Percentiles rank a stretch among this genome's conserved stretches.
phyloP scores from a whole-genome alignment of 2,329 filamentous ascomycete species.

The Fusarium odoratissimum region DNA sequence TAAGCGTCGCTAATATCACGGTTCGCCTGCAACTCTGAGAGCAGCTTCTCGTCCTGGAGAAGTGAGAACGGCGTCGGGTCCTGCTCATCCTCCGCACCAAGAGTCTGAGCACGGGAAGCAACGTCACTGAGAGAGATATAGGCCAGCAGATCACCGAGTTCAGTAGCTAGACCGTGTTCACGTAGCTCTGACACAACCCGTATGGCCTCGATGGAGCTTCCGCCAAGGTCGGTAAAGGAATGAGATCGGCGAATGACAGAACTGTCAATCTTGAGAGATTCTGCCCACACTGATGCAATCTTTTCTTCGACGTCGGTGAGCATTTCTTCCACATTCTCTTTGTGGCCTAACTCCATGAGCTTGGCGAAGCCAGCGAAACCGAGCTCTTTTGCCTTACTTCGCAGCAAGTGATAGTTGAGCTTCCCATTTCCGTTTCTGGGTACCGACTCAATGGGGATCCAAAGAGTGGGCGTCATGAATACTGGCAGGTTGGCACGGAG shows the following conservation, averaged over 20 bases:
- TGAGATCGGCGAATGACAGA: slow-evolving; percentile 3
- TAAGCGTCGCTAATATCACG: slow-evolving; percentile 31
- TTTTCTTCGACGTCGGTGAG: slow-evolving; percentile 7
- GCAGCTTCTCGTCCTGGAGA: not conserved
- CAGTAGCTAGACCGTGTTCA: not conserved
- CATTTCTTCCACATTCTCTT: accelerated
- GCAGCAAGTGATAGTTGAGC: slow-evolving; percentile 21
- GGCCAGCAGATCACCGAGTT: slow-evolving; percentile 5
- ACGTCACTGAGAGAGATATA: not conserved
- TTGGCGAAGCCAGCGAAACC: not conserved
- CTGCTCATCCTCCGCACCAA: not conserved
- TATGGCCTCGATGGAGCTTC: slow-evolving; percentile 20
- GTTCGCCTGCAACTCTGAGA: not conserved
- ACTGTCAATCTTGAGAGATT: not conserved
- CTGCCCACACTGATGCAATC: not conserved
- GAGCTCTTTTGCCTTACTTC: not conserved
- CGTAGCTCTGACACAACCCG: slow-evolving; percentile 6
- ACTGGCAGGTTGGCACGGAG: slow-evolving; percentile 19
- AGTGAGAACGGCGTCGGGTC: slow-evolving; percentile 29
- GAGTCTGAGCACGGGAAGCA: not conserved
- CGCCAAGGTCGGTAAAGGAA: slow-evolving; percentile 13
- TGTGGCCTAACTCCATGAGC: not conserved
- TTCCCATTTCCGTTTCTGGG: slow-evolving; percentile 44
- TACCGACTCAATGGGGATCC: slow-evolving; percentile 33
- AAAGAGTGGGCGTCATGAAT: slow-evolving; percentile 44